These are phyloP conservation scores for Protomyces pachydermus DNA, from an alignment of 1,139 yeast species.

Conservation along the genomic window DNA sequence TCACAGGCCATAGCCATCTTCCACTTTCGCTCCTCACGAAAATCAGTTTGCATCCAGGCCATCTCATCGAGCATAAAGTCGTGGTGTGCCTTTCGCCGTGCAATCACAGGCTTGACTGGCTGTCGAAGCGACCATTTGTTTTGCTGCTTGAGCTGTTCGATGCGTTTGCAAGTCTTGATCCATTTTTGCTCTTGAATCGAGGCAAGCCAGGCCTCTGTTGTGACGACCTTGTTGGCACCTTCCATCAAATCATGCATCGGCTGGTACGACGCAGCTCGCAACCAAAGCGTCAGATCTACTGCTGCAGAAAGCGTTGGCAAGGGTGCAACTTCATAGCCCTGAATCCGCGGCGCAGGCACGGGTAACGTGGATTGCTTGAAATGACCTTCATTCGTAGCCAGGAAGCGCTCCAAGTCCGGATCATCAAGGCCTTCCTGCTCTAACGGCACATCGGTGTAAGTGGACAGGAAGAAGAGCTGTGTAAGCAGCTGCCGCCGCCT, in stretches of 20 bases:
- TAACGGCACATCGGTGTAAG: constrained; percentile 13
- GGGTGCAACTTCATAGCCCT: constrained; percentile 11
- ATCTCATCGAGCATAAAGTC: constrained; percentile 71
- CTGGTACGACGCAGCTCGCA: constrained; percentile 74
- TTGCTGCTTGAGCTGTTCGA: constrained; percentile 82
- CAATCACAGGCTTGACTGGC: constrained; percentile 67
- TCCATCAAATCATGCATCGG: constrained; percentile 79
- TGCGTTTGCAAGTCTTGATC: constrained; percentile 84
- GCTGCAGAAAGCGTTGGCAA: neutral
- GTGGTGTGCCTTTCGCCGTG: constrained; percentile 61
- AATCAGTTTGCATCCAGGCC: constrained; percentile 79
- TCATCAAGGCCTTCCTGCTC: constrained; percentile 1
- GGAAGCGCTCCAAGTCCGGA: constrained; percentile 12
- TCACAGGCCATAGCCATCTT: constrained; percentile 28
- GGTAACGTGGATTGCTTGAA: constrained; percentile 14
- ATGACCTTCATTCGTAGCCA: constrained; percentile 12
- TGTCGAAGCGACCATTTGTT: constrained; percentile 91
- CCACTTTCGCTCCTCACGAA: constrained; percentile 53
- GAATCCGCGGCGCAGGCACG: constrained; percentile 5
- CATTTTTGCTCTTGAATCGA: constrained; percentile 89
- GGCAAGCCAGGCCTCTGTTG: constrained; percentile 78
- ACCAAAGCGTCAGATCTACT: constrained; percentile 74
- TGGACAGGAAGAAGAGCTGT: constrained; percentile 23
- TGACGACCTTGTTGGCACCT: constrained; percentile 75
- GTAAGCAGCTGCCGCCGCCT: constrained; percentile 24